A percentile compares a stretch with the other conserved stretches of the same genome.
phyloP scores from a whole-genome alignment of 106 monocot genomes.

The Cymbidium sinense region DNA sequence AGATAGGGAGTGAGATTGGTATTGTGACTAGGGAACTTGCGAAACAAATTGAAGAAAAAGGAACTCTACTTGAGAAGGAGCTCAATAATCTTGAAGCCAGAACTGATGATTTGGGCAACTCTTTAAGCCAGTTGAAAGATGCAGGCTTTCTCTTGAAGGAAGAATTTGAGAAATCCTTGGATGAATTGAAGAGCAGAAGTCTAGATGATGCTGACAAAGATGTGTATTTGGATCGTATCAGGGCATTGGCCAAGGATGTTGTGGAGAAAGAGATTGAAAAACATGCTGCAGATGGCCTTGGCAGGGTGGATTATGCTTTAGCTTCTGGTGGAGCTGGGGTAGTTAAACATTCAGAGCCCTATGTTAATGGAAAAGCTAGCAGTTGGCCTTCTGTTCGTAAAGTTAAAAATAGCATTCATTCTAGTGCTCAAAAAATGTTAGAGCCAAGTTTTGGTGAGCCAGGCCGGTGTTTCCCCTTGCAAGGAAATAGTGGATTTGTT shows the following conservation, averaged over 20 bases:
- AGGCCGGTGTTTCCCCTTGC: constrained; percentile 79
- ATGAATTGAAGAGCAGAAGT: constrained; percentile 23
- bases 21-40: constrained; percentile 21
- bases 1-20: constrained; percentile 43
- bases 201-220: constrained; percentile 16
- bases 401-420: constrained; percentile 27
- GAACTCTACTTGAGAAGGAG: constrained; percentile 30
- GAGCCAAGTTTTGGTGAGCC: constrained; percentile 98
- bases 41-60: constrained; percentile 46
- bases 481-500: constrained; percentile 68
- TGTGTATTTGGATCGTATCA: constrained; percentile 38
- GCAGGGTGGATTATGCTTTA: constrained; percentile 56
- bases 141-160: constrained; percentile 42
- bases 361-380: constrained; percentile 22
- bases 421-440: constrained; percentile 76
- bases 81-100: constrained; percentile 42
- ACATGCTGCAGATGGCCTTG: constrained; percentile 61
- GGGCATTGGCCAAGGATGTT: constrained; percentile 39
- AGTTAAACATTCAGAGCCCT: constrained; percentile 44
- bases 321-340: constrained; percentile 54
- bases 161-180: constrained; percentile 36
- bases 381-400: constrained; percentile 33
- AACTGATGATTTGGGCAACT: constrained; percentile 42
- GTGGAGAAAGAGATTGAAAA: constrained; percentile 58
- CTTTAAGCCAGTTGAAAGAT: constrained; percentile 35